Percentiles rank a stretch among this genome's conserved stretches.
These are phyloP conservation scores for Chloris gayana DNA, from an alignment of 176 grass and related monocot genomes.

Conservation along the genomic window DNA sequence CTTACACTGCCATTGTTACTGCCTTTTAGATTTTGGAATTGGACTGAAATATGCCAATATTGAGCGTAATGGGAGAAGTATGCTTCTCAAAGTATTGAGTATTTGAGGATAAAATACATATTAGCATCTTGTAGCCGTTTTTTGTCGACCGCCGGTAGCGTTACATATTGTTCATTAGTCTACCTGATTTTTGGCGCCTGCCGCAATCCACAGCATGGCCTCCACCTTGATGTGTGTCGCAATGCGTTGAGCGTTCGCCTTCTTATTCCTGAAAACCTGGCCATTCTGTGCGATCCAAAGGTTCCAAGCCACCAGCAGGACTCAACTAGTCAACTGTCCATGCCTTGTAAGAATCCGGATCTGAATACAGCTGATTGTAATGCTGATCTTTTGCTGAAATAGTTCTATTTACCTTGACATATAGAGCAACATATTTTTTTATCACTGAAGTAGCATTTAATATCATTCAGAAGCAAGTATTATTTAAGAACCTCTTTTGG, in stretches of 20 bases:
- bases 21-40: not conserved
- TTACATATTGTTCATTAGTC: no score
- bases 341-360: not conserved
- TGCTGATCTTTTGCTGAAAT: not conserved
- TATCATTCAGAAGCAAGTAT: not conserved
- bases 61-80: not conserved
- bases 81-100: not conserved
- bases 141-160: no score
- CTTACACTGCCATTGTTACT: slow-evolving; percentile 16
- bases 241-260: no score
- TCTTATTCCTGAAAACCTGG: no score
- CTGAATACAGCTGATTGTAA: not conserved
- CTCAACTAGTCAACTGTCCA: no score
- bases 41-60: not conserved
- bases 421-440: not conserved
- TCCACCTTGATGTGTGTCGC: no score
- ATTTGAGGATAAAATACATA: not conserved
- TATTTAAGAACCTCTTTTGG: not conserved
- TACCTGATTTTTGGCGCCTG: no score
- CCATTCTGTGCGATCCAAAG: no score
- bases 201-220: no score
- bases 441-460: not conserved
- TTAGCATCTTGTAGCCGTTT: no score
- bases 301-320: no score
- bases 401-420: not conserved